Base-by-base conservation (phyloP, 2,329 filamentous ascomycete species). In the Rhynchosporium agropyri region DNA sequence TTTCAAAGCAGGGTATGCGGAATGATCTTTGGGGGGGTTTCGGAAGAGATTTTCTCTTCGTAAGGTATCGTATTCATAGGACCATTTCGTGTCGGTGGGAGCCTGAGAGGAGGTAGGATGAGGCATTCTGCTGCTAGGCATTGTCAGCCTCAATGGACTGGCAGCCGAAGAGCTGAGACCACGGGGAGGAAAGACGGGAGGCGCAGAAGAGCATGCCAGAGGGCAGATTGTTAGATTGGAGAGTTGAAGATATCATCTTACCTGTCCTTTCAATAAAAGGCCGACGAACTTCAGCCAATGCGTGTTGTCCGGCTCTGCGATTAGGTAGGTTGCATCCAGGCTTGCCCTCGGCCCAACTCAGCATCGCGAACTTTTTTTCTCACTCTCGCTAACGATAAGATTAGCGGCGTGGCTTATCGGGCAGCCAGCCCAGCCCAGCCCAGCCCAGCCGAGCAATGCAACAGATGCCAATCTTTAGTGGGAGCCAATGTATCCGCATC, bases 11-110 rank as follows among this genome's bases (percentile, higher is more conserved):
- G 95, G 95, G 74, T 96, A 98, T 63, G 94, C 92, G 9, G 90
- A 90, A 70, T 86, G 89, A 75, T 98, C 93, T 73, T 85, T 89
- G 0, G 95, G 94, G 20, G 95, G 94, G 69, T 96, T 88, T 72
- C 86, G 84, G 77, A 99, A 99, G 28, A 99, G 89, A 58, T 90
- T 84, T 74, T 99, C 91, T 72, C 94, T 89, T 64, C 91, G 88
- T 64, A 93, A 79, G 3, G 91, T 96, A 76, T 97, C 85, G 79
- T 91, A 98, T 71, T 92, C 84, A 76, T 91, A 88, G 69, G 91
- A 86, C 94, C 94, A 97, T 75, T 85, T 80, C 60, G 88, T 90
- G 65, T 81, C 80, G 64, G 88, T 90, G 4, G 55, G 53, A 31
- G 66, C 64, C 48, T 49, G 38, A 20, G 65, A 42, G 7, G 68